phyloP scores from a whole-genome alignment of 1,284 basidiomycete species.

The Microbotryum saponariae region DNA sequence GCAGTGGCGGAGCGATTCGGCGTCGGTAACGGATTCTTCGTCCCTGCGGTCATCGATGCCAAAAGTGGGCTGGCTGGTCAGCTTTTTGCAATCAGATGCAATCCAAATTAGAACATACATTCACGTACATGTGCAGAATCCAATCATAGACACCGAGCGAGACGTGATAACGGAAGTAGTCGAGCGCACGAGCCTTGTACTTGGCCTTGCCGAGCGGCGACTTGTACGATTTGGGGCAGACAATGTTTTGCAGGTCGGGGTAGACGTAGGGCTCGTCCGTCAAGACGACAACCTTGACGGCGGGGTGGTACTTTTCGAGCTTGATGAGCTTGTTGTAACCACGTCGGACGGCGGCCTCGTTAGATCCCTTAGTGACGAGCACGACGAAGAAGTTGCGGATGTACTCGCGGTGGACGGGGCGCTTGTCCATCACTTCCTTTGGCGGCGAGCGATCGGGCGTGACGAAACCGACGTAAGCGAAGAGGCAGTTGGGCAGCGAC shows the following conservation, averaged over 20 bases:
- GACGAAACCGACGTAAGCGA: constrained; percentile 42
- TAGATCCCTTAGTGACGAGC: constrained; percentile 44
- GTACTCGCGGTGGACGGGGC: constrained; percentile 41
- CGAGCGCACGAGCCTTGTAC: constrained; percentile 45
- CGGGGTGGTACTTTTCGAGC: constrained; percentile 44
- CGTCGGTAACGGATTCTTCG: constrained; percentile 45
- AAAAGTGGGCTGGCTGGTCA: neutral
- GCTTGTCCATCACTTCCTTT: constrained; percentile 39
- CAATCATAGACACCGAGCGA: constrained; percentile 44
- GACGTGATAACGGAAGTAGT: constrained; percentile 44
- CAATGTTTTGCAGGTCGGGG: constrained; percentile 44
- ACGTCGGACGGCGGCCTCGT: constrained; percentile 42
- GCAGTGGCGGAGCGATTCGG: constrained; percentile 42
- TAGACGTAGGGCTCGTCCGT: constrained; percentile 45
- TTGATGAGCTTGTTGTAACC: constrained; percentile 43
- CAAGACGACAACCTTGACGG: constrained; percentile 43
- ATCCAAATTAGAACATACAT: neutral
- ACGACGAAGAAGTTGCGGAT: constrained; percentile 44
- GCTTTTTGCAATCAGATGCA: neutral
- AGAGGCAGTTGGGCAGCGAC: constrained; percentile 42
- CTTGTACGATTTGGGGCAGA: constrained; percentile 44
- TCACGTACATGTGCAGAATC: constrained; percentile 41
- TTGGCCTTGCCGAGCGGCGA: constrained; percentile 43
- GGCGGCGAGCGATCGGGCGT: constrained; percentile 39
- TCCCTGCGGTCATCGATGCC: constrained; percentile 34